Conservation (phyloP, 148 eudicot species). For the Fagopyrum esculentum region DNA sequence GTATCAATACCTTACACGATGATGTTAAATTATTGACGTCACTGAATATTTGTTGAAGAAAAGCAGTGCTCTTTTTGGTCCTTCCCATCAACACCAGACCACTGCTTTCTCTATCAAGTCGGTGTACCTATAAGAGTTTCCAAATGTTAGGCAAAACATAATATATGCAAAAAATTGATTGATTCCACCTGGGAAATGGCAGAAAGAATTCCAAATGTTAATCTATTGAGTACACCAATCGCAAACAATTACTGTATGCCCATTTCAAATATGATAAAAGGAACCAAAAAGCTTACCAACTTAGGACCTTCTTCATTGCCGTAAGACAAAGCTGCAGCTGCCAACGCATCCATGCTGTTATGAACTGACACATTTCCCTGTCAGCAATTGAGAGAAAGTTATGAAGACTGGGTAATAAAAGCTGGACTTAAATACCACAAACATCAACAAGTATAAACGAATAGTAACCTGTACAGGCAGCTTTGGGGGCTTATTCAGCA, state of each 20-base stretch:
- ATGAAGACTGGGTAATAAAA: neutral
- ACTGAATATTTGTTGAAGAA: slow-evolving; percentile 68
- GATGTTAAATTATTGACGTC: slow-evolving; percentile 42
- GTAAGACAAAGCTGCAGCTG: slow-evolving; percentile 84
- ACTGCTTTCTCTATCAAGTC: slow-evolving; percentile 93
- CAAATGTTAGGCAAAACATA: neutral
- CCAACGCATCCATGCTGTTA: slow-evolving; percentile 97
- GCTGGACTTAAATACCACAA: neutral
- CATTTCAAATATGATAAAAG: neutral
- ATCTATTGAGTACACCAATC: neutral
- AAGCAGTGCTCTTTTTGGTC: slow-evolving; percentile 58
- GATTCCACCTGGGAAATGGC: neutral
- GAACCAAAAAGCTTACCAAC: slow-evolving; percentile 44
- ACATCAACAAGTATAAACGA: neutral
- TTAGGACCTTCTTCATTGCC: slow-evolving; percentile 86
- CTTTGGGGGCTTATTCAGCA: slow-evolving; percentile 88
- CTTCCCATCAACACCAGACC: slow-evolving; percentile 89
- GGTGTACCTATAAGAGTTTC: slow-evolving; percentile 53
- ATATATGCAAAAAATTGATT: neutral
- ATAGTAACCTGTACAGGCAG: slow-evolving; percentile 69
- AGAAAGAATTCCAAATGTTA: neutral
- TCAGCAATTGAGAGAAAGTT: neutral
- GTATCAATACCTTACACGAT: slow-evolving; percentile 46
- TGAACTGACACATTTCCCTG: slow-evolving; percentile 85
- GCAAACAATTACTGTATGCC: neutral